phyloP scores from a whole-genome alignment of 768 basidiomycete genomes.

The Lactifluus piperatus region DNA sequence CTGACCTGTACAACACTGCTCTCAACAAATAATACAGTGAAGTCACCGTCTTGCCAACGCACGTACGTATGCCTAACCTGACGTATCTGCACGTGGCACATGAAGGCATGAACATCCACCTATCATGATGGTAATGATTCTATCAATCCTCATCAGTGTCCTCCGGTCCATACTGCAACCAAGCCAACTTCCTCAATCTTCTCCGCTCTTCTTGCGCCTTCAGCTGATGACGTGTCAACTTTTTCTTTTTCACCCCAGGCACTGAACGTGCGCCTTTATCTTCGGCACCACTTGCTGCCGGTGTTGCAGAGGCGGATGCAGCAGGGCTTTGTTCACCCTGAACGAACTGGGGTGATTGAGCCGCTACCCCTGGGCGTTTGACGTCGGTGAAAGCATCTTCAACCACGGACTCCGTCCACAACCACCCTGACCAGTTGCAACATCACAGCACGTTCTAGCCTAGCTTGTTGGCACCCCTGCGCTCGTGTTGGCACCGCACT shows the following conservation, averaged over 20 bases:
- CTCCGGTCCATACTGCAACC: conserved; percentile 79
- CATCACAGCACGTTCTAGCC: too few species aligned
- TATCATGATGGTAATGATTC: neutral
- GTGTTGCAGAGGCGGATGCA: conserved; percentile 64
- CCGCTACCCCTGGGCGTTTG: conserved; percentile 64
- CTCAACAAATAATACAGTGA: too few species aligned
- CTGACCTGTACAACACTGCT: too few species aligned
- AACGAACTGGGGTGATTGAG: conserved; percentile 59
- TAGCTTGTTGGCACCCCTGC: too few species aligned
- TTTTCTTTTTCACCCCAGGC: conserved; percentile 76
- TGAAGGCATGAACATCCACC: neutral
- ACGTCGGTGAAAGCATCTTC: conserved; percentile 75
- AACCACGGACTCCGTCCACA: too few species aligned
- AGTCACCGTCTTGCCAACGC: too few species aligned
- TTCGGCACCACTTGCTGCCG: conserved; percentile 72
- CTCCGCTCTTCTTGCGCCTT: conserved; percentile 87
- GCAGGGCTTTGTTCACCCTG: conserved; percentile 61
- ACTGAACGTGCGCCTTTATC: conserved; percentile 36
- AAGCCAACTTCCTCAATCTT: conserved; percentile 67
- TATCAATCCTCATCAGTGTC: conserved; percentile 50
- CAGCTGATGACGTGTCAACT: conserved; percentile 74
- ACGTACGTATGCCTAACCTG: too few species aligned
- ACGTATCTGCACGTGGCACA: conserved; percentile 10
- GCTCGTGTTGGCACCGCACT: too few species aligned
- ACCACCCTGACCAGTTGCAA: too few species aligned